Evolutionary conservation across 768 basidiomycete genomes (phyloP), one percentile per base, ranked within the genome.

Genomic region (Royoungia palumana): DNA sequence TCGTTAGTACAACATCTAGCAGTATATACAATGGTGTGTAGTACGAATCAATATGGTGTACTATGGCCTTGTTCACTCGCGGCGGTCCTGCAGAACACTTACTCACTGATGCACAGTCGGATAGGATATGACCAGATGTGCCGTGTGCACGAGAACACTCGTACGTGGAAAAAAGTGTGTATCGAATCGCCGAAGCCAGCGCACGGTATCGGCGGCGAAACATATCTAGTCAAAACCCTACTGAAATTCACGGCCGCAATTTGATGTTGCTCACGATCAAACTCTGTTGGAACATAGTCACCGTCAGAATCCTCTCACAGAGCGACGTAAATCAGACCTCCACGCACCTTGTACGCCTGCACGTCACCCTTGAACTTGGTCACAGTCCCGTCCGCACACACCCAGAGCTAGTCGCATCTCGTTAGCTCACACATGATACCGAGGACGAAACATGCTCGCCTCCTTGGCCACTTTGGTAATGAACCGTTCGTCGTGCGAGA

Each of bases 401-500:
- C 93, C 91, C 93, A 97, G 19, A 97, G 78, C 89, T 94, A 62
- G 9, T 32, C 32, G 32, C 4, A 22, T 14, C 7, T 2, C 44
- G 4, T 35, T 10, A 35, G 41, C 51, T 48, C 50, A 56, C 49
- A 35, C 6, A 10, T 21, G 12, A 7, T 4, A 10, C 10, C 9
- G 16, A 45, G 8, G 9, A 27, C 12, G 21, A 39, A 28, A 19
- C 5, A 14, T 0, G 1, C 46, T 47, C 56, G 89, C 90, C 76
- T 93, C 85, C 65, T 81, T 83, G 5, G 90, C 87, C 17, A 94
- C 92, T 14, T 82, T 85, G 14, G 91, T 94, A 59, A 94, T 95
- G 66, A 95, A 97, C 43, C 91, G 75, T 64, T 95, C 93, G 75
- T 97, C 94, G 79, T 96, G 94, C 53, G 89, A 93, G 58, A 94